Conservation (phyloP, 257 asterid species). For the Mentha longifolia region DNA sequence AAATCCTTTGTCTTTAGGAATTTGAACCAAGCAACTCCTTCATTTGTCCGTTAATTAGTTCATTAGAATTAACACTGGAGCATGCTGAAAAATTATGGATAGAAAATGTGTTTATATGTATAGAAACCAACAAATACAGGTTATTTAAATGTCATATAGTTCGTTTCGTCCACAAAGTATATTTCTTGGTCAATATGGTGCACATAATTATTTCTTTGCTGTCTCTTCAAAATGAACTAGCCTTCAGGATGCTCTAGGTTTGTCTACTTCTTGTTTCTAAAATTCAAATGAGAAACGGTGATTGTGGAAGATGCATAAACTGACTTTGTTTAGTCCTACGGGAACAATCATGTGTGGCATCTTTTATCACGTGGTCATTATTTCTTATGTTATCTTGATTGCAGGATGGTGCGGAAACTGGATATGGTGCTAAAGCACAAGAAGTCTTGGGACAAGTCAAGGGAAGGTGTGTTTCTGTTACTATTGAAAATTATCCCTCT, state of each 20-base stretch:
- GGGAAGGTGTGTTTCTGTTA: conserved; percentile 71
- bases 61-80: background rate
- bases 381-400: conserved; percentile 26
- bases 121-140: background rate
- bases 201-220: background rate
- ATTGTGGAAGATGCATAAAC: background rate
- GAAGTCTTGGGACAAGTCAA: conserved; percentile 93
- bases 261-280: conserved; percentile 2
- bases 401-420: conserved; percentile 92
- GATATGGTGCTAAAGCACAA: conserved; percentile 99
- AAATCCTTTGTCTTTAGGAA: background rate
- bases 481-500: conserved; percentile 2
- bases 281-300: background rate
- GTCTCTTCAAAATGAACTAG: background rate
- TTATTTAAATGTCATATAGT: background rate
- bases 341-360: background rate
- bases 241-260: background rate
- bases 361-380: conserved; percentile 13
- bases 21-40: background rate
- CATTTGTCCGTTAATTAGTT: background rate
- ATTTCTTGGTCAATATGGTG: background rate
- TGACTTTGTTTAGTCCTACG: background rate
- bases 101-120: background rate
- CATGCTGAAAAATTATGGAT: background rate
- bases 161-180: background rate